phyloP scores from a whole-genome alignment of 2,329 filamentous ascomycete genomes.

The Arthrobotrys sinensis region DNA sequence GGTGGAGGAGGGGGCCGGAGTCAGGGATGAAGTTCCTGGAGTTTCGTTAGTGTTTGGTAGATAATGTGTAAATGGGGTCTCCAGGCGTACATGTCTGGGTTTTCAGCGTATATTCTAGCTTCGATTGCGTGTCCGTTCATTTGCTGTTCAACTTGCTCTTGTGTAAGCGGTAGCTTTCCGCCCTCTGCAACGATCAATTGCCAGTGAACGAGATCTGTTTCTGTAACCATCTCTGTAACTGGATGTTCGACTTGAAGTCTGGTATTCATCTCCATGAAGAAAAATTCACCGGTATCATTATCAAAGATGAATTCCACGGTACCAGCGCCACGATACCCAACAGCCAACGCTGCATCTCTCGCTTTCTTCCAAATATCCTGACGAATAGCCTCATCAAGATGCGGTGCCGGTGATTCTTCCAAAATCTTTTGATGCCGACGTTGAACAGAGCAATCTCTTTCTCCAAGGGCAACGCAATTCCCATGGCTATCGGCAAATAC shows the following conservation, averaged over 20 bases:
- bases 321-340: constrained; percentile 89
- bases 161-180: constrained; percentile 76
- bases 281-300: constrained; percentile 84
- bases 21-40: constrained; percentile 87
- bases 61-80: neutral
- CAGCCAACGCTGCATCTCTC: constrained; percentile 78
- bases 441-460: constrained; percentile 90
- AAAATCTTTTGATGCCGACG: constrained; percentile 90
- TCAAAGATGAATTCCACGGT: constrained; percentile 94
- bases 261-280: constrained; percentile 84
- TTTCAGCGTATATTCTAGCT: constrained; percentile 96
- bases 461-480: constrained; percentile 85
- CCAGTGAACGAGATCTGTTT: constrained; percentile 90
- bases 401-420: constrained; percentile 87
- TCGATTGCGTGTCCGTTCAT: constrained; percentile 94
- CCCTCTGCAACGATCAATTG: constrained; percentile 89
- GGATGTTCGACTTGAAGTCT: constrained; percentile 96
- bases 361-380: constrained; percentile 78
- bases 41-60: constrained; percentile 32
- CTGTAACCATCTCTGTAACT: constrained; percentile 85
- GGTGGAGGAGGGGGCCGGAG: constrained; percentile 87
- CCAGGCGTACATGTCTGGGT: constrained; percentile 78
- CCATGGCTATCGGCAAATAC: constrained; percentile 87
- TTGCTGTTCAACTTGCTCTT: constrained; percentile 76
- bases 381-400: constrained; percentile 74